Evolutionary conservation across 306 rosid species (phyloP), one percentile per base, ranked within the genome.

Genomic region (Lathyrus oleraceus): DNA sequence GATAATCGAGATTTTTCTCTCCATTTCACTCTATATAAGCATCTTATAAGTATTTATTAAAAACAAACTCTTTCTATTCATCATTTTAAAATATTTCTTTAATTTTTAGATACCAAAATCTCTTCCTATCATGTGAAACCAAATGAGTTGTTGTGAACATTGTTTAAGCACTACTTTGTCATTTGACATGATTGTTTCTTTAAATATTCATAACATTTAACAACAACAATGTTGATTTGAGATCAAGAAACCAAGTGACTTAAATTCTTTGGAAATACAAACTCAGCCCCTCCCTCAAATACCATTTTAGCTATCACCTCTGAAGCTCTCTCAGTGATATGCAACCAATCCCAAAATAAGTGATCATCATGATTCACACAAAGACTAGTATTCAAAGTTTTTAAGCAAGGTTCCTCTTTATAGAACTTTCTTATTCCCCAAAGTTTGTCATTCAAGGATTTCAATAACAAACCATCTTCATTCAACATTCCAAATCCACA

Each of bases 291-390:
- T 7, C 74, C 81, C 5, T 0, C 9, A 64, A 1, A 71, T 0
- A 82, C 23, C 0, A 57, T 10, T 0, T 1, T 0, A 10, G 91
- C 86, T 8, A 73, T 83, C 5, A 78, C 8, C 5, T 8, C 1
- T 0, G 86, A 64, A 56, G 78, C 85, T 3, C 1, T 14, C 48
- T 84, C 52, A 1, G 86, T 80, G 9, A 88, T 86, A 79, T 86
- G 89, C 60, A 64, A 80, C 78, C 69, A 67, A 78, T 88, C 91
- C 95, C 95, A 84, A 48, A 86, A 88, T 54, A 88, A 65, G 58
- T 67, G 9, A 15, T 17, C 48, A 0, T 4, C 13, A 3, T 84
- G 83, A 17, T 78, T 44, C 2, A 0, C 0, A 19, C 95, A 88
- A 6, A 82, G 13, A 4, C 2, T 14, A 0, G 83, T 30, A 12